Base-by-base conservation (phyloP, 1,139 yeast genomes). In the Hanseniaspora sp. region DNA sequence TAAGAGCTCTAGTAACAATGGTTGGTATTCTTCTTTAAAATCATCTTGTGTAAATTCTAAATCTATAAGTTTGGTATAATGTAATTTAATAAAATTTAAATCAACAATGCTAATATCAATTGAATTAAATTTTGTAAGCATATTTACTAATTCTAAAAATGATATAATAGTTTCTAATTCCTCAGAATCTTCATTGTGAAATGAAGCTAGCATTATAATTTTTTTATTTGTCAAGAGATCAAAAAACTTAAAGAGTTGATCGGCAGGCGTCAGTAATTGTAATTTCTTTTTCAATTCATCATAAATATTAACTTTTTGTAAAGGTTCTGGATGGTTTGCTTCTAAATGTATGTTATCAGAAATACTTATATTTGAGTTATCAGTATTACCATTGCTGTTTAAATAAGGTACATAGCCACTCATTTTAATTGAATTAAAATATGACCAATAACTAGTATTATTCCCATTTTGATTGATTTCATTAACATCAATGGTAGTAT, bases 181-280 rank as follows among this genome's bases (percentile, higher is more conserved):
- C 17, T 42, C 34, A 29, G 23, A 23, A 23, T 28, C 18, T 12
- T 6, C 9, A 8, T 7, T 42, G 17, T 23, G 3, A 11, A 13
- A 6, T 29, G 18, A 23, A n/a, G 17, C 8, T 11, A 42, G 9
- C 17, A 42, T 29, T 28, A 42, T 17, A 28, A 42, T 29, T 15
- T 42, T 42, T 42, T 42, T 42, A 11, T 42, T 42, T 28, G 12
- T 29, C 17, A 42, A 42, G 17, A 42, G 45, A 42, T 42, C 45
- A 42, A 42, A 42, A 42, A 42, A 29, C 34, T n/a, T 42, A 9
- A n/a, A 9, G 11, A 42, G 8, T 42, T 29, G 33, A 15, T 12
- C 11, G 8, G 17, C 18, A 12, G 34, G 17, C 12, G 15, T 12
- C 5, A 42, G 17, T 6, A 3, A 11, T 12, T 42, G 45, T 28